Evolutionary conservation across 2,329 filamentous ascomycete genomes (phyloP).

Genomic region (Arthrocladium fulminans): DNA sequence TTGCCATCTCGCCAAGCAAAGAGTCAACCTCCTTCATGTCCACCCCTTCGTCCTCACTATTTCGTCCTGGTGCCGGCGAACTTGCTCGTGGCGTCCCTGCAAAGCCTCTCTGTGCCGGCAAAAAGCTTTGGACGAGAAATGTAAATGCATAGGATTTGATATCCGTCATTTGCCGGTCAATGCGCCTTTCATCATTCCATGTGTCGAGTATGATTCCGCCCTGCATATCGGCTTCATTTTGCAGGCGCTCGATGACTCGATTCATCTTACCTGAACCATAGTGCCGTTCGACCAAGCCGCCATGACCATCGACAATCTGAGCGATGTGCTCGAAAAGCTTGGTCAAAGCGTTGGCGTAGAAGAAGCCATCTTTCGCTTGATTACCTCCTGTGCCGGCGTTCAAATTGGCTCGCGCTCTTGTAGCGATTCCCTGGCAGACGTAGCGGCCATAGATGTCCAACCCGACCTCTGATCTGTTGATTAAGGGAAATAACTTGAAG

Average conservation of each 20-base stretch:
- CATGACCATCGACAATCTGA: slow-evolving; percentile 88
- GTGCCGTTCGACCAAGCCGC: slow-evolving; percentile 81
- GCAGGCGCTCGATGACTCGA: slow-evolving; percentile 82
- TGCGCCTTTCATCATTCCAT: slow-evolving; percentile 79
- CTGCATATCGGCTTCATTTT: slow-evolving; percentile 91
- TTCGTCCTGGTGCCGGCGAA: slow-evolving; percentile 63
- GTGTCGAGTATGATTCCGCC: slow-evolving; percentile 92
- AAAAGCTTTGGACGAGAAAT: slow-evolving; percentile 89
- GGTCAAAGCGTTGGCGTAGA: slow-evolving; percentile 84
- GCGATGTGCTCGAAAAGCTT: slow-evolving; percentile 96
- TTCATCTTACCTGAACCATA: slow-evolving; percentile 92
- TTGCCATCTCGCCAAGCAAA: slow-evolving; percentile 73
- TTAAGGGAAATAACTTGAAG: slow-evolving; percentile 95
- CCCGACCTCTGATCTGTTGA: slow-evolving; percentile 78
- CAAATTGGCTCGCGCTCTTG: slow-evolving; percentile 69
- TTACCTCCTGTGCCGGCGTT: slow-evolving; percentile 55
- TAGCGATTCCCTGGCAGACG: slow-evolving; percentile 88
- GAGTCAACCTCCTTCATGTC: slow-evolving; percentile 95
- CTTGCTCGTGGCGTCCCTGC: slow-evolving; percentile 59
- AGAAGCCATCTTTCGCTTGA: slow-evolving; percentile 66
- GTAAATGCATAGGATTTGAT: slow-evolving; percentile 97
- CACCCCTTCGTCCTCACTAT: slow-evolving; percentile 80
- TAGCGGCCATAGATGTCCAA: slow-evolving; percentile 92
- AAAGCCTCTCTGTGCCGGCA: slow-evolving; percentile 58
- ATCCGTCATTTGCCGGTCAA: slow-evolving; percentile 82